These are phyloP conservation scores for Anthracocystis setariae DNA, from an alignment of 1,284 basidiomycete species.

Conservation along the genomic window DNA sequence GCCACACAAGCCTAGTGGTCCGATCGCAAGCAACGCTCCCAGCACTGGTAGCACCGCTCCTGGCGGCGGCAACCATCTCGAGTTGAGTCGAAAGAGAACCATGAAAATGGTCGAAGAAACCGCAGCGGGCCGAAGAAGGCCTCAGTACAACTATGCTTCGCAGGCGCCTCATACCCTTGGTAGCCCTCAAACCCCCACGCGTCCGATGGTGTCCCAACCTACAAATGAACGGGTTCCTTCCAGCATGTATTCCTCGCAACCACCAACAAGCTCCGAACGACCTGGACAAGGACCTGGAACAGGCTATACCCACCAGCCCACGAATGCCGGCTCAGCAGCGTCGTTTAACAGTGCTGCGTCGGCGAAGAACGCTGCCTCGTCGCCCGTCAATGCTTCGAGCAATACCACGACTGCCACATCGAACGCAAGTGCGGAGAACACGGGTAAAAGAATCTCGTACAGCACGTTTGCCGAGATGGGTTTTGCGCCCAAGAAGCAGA, in stretches of 20 bases:
- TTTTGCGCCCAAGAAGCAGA: slow-evolving; percentile 77
- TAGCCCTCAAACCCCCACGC: too few relatives aligned
- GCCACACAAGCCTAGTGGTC: slow-evolving; percentile 16
- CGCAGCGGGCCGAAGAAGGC: slow-evolving; percentile 30
- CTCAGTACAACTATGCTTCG: slow-evolving; percentile 18
- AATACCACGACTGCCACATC: slow-evolving; percentile 8
- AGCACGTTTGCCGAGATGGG: slow-evolving; percentile 94
- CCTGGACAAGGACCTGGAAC: slow-evolving; percentile 11
- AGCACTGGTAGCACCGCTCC: slow-evolving; percentile 3
- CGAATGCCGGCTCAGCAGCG: background rate
- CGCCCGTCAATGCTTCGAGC: background rate
- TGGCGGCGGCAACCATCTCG: slow-evolving; percentile 12
- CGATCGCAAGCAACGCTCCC: slow-evolving; percentile 12
- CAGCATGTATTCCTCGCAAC: slow-evolving; percentile 11
- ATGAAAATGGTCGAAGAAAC: slow-evolving; percentile 61
- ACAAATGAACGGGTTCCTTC: slow-evolving; percentile 18
- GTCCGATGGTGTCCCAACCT: too few relatives aligned
- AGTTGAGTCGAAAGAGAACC: slow-evolving; percentile 51
- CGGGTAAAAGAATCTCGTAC: slow-evolving; percentile 70
- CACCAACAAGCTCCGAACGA: slow-evolving; percentile 10
- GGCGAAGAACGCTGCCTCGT: background rate
- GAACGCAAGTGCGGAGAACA: slow-evolving; percentile 2
- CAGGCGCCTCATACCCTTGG: slow-evolving; percentile 1
- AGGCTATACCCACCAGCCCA: slow-evolving; percentile 2
- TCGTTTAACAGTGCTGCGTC: background rate